Evolutionary conservation across 495 filamentous ascomycete genomes (phyloP), one percentile per base, ranked within the genome.

Genomic region (Thermothielavioides terrestris): DNA sequence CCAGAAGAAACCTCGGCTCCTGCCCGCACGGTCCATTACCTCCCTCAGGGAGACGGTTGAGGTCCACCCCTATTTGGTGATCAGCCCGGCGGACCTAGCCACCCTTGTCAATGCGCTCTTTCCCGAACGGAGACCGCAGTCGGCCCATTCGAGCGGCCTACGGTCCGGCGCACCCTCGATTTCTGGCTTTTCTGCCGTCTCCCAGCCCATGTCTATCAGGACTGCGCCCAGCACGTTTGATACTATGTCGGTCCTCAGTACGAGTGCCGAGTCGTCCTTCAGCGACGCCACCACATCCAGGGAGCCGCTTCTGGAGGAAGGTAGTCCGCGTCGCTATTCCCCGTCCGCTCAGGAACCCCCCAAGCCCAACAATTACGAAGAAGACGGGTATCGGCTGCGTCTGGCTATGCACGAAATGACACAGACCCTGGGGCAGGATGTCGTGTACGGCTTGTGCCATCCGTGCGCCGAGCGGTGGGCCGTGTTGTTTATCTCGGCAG

Each of bases 381-480:
- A 78, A 42, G 77, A 80, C 53, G 76, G 74, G 0, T 74, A 68
- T 50, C 71, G 71, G 11, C 67, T 80, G 34, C 76, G 78, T 20
- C 63, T 75, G 31, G 80, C 80, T 11, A 71, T 84, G 49, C 76
- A 82, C 36, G 79, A 85, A 51, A 84, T 87, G 84, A 67, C 61
- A 23, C 77, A 81, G 34, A 68, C 71, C 22, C 65, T 86, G 27
- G 82, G 83, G 28, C 53, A 70, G 12, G 83, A 86, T 27, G 77
- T 65, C 20, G 67, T 75, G 12, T 71, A 78, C 45, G 83, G 83
- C 17, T 67, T 73, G 12, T 84, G 80, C 32, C 83, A 87, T 64
- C 84, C 83, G 12, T 86, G 83, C 55, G 83, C 83, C 11, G 83
- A 86, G 62, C 68, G 76, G 36, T 87, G 83, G 83, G 76, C 82